Evolutionary conservation across 345 rosid species (phyloP).

Genomic region (Excoecaria cochinchinensis): DNA sequence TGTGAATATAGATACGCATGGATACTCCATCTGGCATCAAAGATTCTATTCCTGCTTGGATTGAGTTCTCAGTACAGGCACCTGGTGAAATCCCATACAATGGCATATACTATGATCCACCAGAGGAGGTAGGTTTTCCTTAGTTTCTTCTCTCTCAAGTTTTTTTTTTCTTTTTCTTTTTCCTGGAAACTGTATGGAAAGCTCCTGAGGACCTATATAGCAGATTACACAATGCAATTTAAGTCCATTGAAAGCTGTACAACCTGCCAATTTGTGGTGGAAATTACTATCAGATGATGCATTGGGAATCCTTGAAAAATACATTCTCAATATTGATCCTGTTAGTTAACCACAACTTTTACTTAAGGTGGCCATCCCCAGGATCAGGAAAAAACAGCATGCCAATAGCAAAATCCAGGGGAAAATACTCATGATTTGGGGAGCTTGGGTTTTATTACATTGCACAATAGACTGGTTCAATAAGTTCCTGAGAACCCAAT

Average conservation of each 20-base stretch:
- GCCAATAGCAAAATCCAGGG: not conserved
- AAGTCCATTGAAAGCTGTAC: slow-evolving; percentile 1
- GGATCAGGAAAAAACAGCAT: not conserved
- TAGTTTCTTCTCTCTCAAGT: not conserved
- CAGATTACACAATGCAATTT: slow-evolving; percentile 6
- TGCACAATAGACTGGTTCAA: not conserved
- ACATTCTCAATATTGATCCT: not conserved
- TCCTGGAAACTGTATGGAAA: slow-evolving; percentile 1
- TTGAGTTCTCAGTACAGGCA: slow-evolving; percentile 89
- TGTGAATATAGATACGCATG: slow-evolving; percentile 77
- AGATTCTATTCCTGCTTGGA: slow-evolving; percentile 99
- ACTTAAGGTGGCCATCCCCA: not conserved
- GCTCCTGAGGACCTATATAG: not conserved
- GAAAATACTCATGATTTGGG: not conserved
- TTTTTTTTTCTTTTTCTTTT: not conserved
- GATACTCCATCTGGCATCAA: slow-evolving; percentile 91
- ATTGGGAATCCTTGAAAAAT: not conserved
- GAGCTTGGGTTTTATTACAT: not conserved
- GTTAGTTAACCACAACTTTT: not conserved
- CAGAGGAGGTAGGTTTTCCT: slow-evolving; percentile 61
- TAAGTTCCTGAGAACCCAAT: not conserved
- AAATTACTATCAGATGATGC: not conserved
- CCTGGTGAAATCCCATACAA: slow-evolving; percentile 92
- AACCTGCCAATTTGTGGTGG: not conserved
- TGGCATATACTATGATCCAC: slow-evolving; percentile 96